Evolutionary conservation across 164 flowering plant genomes (phyloP), one percentile per base, ranked within the genome.

Genomic region (Liriodendron chinense): DNA sequence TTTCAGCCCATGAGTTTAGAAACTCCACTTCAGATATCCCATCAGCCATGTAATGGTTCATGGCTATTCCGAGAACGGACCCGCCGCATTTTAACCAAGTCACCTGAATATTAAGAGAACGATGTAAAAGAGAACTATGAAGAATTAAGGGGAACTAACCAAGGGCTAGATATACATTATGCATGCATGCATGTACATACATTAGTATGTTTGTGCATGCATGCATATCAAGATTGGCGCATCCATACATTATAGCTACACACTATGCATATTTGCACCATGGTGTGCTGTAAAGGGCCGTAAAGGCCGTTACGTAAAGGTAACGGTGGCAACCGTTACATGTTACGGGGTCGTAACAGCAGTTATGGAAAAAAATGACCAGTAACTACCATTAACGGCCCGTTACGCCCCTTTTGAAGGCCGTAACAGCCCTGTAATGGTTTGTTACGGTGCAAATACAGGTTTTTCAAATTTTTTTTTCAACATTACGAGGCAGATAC

Each of bases 1-100:
- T 82, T 57, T 82, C 80, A 13, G 78, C 81, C 84, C 84, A 82
- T 53, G 84, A 76, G 24, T 82, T 74, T 63, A 82, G 47, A 64
- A 82, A 82, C 71, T 59, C 74, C 71, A 74, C 67, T 3, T 74
- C 82, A 5, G 78, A 57, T 24, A 76, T 67, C 3, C 84, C 84
- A 47, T 82, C 84, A 24, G 21, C 13, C 78, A 82, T 71, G 59
- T 73, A 76, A 62, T 79, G 84, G 65, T 76, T 76, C 4, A 74
- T 62, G 8, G 69, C 23, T 62, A 79, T 22, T 18, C 82, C 82
- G 22, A 82, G 47, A 12, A 71, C 78, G 50, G 76, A 76, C 9
- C 84, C 84, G 21, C 84, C 84, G 25, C 80, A 74, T 53, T 74
- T 79, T 75, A 82, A 82, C 65, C 47, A 74, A 20, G 84, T 78